Evolutionary conservation across 306 rosid genomes (phyloP).

Genomic region (Trifolium subterraneum): DNA sequence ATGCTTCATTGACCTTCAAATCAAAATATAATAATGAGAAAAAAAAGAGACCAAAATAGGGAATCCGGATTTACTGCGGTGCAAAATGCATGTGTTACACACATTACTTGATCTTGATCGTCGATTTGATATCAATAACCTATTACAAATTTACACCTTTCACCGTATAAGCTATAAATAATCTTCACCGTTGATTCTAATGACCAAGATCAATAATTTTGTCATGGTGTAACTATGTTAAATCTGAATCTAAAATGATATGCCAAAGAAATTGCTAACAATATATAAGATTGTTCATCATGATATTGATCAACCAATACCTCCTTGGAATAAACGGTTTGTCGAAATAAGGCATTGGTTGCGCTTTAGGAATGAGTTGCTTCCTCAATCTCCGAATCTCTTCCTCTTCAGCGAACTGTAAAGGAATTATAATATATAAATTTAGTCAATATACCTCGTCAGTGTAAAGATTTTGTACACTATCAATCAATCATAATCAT

Average conservation of each 20-base stretch:
- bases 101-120: neutral
- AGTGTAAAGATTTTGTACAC: neutral
- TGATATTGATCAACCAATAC: slow-evolving; percentile 47
- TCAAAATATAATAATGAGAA: neutral
- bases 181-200: neutral
- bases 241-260: neutral
- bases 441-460: neutral
- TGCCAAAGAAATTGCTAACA: neutral
- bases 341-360: slow-evolving; percentile 98
- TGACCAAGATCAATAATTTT: neutral
- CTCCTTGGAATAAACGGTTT: slow-evolving; percentile 93
- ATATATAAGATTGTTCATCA: neutral
- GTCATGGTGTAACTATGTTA: neutral
- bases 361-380: slow-evolving; percentile 92
- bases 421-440: neutral
- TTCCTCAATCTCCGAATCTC: slow-evolving; percentile 83
- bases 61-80: neutral
- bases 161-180: neutral
- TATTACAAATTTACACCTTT: neutral
- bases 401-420: slow-evolving; percentile 86
- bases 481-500: neutral
- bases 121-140: too few species aligned
- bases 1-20: slow-evolving; percentile 75
- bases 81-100: neutral
- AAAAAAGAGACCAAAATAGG: neutral